Evolutionary conservation across 768 basidiomycete genomes (phyloP), one percentile per base, ranked within the genome.

Genomic region (Leccinellum albellum): DNA sequence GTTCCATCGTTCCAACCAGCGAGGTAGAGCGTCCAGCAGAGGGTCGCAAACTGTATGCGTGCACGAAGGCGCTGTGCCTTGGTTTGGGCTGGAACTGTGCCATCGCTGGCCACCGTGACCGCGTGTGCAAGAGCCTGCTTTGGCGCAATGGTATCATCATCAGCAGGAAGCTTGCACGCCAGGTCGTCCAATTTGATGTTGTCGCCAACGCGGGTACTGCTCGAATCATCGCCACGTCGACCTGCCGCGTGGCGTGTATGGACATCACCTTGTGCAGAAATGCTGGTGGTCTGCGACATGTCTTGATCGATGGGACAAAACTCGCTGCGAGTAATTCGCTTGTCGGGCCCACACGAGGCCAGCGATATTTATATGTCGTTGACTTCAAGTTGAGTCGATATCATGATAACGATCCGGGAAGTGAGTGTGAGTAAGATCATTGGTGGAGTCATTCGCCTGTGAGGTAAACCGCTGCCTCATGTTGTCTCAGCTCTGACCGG

Each of bases 1-100:
- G 72, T 65, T 8, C 64, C 76, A 54, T 77, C 75, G 55, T 75
- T 75, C 73, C 75, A 76, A 9, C 75, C 75, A 0, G 64, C 56
- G 20, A 76, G 56, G 50, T 72, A 77, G 15, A 75, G 10, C 44
- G 67, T 64, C 63, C 65, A 75, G 58, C 73, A 76, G 2, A 76
- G 64, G 1, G 72, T 61, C 9, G 51, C 58, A 42, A 75, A 70
- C 40, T 77, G 76, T n/a, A 74, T 57, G 3, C 54, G 62, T 14
- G 56, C 63, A 5, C 55, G 70, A 20, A 61, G 50, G 9, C 54
- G 54, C 50, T 71, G 73, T 15, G 55, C 52, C 45, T 51, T 68
- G 23, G 62, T 64, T 20, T 59, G 65, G 14, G 42, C 37, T 49
- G 48, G 24, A 24, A 28, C 37, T n/a, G 37, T 23, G 3, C 40